These are phyloP conservation scores for Ceratocystis ficicola DNA, from an alignment of 2,329 filamentous ascomycete species.

Conservation along the genomic window DNA sequence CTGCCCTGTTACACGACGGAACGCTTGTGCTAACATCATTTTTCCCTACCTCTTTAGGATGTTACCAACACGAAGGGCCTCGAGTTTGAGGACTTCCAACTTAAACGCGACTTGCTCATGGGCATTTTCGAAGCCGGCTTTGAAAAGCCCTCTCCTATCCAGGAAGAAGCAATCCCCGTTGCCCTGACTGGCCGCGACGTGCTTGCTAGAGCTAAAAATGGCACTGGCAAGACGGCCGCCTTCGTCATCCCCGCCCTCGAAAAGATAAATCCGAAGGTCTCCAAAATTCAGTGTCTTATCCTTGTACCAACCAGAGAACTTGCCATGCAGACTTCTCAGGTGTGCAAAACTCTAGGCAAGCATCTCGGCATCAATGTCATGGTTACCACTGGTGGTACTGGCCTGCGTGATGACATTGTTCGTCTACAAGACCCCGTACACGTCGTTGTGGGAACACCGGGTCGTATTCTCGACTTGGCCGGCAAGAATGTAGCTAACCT, in stretches of 20 bases:
- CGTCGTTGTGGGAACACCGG: constrained; percentile 93
- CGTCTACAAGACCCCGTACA: constrained; percentile 89
- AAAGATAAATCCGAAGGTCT: constrained; percentile 90
- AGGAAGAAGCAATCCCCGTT: constrained; percentile 97
- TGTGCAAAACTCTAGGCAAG: constrained; percentile 97
- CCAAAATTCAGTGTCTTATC: constrained; percentile 92
- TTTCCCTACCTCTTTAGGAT: constrained; percentile 47
- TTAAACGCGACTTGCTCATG: constrained; percentile 94
- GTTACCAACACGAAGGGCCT: constrained; percentile 95
- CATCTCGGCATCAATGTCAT: constrained; percentile 96
- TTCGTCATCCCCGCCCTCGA: constrained; percentile 94
- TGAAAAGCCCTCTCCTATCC: constrained; percentile 95
- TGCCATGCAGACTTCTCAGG: constrained; percentile 95
- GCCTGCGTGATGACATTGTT: constrained; percentile 90
- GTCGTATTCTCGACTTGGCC: constrained; percentile 88
- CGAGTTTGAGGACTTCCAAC: constrained; percentile 92
- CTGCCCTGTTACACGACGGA: not conserved
- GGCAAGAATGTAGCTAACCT: constrained; percentile 95
- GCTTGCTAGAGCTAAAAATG: constrained; percentile 92
- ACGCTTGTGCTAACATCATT: not conserved
- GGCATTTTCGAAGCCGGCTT: constrained; percentile 98
- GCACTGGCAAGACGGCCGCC: constrained; percentile 94
- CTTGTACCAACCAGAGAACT: constrained; percentile 94
- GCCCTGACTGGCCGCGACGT: constrained; percentile 91
- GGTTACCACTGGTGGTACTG: constrained; percentile 96